phyloP scores from a whole-genome alignment of 805 yeast species.

The Metschnikowia henanensis region DNA sequence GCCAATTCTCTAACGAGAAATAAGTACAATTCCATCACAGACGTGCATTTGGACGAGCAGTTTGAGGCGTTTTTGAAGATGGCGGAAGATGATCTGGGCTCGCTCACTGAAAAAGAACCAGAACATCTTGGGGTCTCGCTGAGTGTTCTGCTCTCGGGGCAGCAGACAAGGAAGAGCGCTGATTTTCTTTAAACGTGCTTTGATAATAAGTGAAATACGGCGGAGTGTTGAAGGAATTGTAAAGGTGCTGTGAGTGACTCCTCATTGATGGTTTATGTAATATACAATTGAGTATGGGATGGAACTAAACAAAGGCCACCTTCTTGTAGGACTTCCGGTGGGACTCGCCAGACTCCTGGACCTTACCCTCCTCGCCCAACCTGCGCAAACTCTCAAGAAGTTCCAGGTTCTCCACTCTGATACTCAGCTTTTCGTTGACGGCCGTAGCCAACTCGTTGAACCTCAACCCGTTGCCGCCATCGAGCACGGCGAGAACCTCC shows the following conservation, averaged over 20 bases:
- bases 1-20: constrained; percentile 45
- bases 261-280: too few relatives aligned
- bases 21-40: constrained; percentile 32
- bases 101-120: background rate
- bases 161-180: constrained; percentile 4
- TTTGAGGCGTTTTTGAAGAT: constrained; percentile 35
- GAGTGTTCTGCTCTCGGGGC: background rate
- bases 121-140: background rate
- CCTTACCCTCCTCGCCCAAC: constrained; percentile 68
- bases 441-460: constrained; percentile 58
- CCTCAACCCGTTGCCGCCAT: constrained; percentile 48
- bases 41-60: constrained; percentile 40
- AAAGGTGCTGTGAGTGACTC: too few relatives aligned
- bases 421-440: constrained; percentile 65
- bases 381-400: constrained; percentile 66
- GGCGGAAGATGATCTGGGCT: constrained; percentile 25
- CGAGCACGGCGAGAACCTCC: constrained; percentile 56
- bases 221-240: too few relatives aligned
- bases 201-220: too few relatives aligned
- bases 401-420: constrained; percentile 68
- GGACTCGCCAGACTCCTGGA: constrained; percentile 71
- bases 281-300: too few relatives aligned
- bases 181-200: constrained; percentile 4
- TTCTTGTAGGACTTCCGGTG: constrained; percentile 56
- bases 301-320: constrained; percentile 21